Base-by-base conservation (phyloP, 768 basidiomycete species). In the Serpula lacrymans region DNA sequence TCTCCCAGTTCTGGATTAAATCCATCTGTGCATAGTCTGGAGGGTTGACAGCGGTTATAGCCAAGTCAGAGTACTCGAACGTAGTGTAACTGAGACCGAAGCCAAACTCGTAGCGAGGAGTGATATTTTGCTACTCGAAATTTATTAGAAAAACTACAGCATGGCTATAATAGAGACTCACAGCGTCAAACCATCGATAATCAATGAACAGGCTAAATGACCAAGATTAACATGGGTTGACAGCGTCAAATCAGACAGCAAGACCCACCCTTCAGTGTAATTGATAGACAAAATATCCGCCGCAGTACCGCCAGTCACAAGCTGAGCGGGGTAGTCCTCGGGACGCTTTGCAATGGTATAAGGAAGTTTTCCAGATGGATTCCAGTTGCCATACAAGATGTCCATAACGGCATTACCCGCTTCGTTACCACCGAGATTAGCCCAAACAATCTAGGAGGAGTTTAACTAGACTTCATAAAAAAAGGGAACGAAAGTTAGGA, bases 81-180 rank as follows among this genome's bases (percentile, higher is more conserved):
- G 64, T 74, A 27, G 93, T 85, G 67, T 96, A 97, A 41, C 82
- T 86, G 54, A 94, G 59, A 0, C 93, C 93, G 56, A 82, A 94
- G 4, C 93, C 93, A 58, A 97, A 97, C 54, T 89, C 88, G 53
- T 80, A 91, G 26, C 86, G 84, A 3, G 89, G 89, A 1, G 71
- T 71, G 47, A 90, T 88, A 46, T 82, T 75, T 60, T 77, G 66
- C 76, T 84, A 24, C 22, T 39, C 34, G 12, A 61, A 22, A 59
- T 25, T 37, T 23, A 12, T 24, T 16, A 47, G 2, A 47, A 37
- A 7, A 24, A 20, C 2, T 8, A 24, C 27, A 6, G 14, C 20
- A 13, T 11, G 9, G 17, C 3, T 6, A n/a, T 34, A 11, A 39
- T 5, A n/a, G 69, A 68, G 52, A 59, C 78, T 63, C 42, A 81